Evolutionary conservation across 1,139 yeast genomes (phyloP).

Genomic region (Kluyveromyces sp.): DNA sequence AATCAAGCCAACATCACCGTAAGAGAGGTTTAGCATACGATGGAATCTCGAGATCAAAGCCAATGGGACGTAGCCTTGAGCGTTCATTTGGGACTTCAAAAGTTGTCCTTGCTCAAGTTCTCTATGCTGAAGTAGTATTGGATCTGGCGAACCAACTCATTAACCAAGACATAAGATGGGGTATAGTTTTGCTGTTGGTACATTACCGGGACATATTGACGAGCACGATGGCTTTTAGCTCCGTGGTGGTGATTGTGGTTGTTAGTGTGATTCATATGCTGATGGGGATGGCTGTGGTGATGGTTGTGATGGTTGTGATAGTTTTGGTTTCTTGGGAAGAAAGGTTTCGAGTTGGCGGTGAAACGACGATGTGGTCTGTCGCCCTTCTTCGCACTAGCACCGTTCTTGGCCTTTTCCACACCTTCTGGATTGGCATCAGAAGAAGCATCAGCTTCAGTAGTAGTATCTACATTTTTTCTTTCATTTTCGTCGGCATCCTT

Average conservation of each 20-base stretch:
- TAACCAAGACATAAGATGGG: constrained; percentile 18
- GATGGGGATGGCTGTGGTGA: constrained; percentile 6
- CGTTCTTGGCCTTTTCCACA: constrained; percentile 2
- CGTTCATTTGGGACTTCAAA: constrained; percentile 25
- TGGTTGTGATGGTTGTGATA: constrained; percentile 14
- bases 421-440: background rate
- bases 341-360: constrained; percentile 4
- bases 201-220: background rate
- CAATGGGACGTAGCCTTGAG: constrained; percentile 29
- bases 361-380: constrained; percentile 9
- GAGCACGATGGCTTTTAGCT: background rate
- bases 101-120: constrained; percentile 44
- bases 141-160: constrained; percentile 46
- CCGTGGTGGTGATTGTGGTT: constrained; percentile 16
- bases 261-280: constrained; percentile 17
- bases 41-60: constrained; percentile 27
- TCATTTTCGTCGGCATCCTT: constrained; percentile 2
- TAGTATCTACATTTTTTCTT: constrained; percentile 1
- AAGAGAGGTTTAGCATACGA: constrained; percentile 29
- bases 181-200: constrained; percentile 12
- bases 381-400: background rate
- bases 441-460: background rate
- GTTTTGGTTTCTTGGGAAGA: constrained; percentile 1
- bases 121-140: constrained; percentile 87
- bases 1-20: constrained; percentile 27